Percentiles rank a stretch among this genome's conserved stretches.
Conservation (phyloP, 2,329 filamentous ascomycete species). For the Colletotrichum sidae region DNA sequence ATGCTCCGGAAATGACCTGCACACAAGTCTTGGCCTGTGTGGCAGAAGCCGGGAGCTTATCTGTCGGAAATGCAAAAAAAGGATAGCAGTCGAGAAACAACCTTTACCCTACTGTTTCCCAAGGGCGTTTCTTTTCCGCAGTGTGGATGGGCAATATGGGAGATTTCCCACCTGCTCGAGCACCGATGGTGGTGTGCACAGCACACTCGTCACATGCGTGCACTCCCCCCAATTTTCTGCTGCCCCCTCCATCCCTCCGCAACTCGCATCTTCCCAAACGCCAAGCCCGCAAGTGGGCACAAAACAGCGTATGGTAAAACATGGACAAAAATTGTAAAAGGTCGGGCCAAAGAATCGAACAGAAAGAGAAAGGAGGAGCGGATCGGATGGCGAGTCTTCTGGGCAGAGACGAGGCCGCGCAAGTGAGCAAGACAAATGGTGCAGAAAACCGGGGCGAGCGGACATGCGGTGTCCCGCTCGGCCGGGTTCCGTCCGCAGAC, state of each 20-base stretch:
- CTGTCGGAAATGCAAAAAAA: conserved; percentile 5
- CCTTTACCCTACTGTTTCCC: neutral
- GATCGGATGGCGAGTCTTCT: neutral
- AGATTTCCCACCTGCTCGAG: neutral
- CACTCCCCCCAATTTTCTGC: conserved; percentile 3
- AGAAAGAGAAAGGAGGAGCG: neutral
- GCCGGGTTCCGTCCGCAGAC: conserved; percentile 16
- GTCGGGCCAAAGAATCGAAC: neutral
- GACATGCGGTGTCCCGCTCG: conserved; percentile 20
- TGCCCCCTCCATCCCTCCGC: conserved; percentile 4
- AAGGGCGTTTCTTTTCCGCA: too few relatives aligned
- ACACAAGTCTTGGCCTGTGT: conserved; percentile 16
- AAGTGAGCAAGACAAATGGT: conserved; percentile 1
- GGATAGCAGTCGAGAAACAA: neutral
- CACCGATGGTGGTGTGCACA: conserved; percentile 24
- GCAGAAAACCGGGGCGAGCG: conserved; percentile 2
- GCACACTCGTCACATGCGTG: conserved; percentile 16
- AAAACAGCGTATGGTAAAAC: conserved; percentile 4
- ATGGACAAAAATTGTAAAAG: neutral
- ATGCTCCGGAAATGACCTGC: neutral
- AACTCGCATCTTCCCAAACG: conserved; percentile 30
- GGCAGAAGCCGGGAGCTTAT: conserved; percentile 16
- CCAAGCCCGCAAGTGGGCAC: conserved; percentile 29
- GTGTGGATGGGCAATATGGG: too few relatives aligned
- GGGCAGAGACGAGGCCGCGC: neutral